phyloP scores from a whole-genome alignment of 805 yeast species.

The Ogataea glucozyma region DNA sequence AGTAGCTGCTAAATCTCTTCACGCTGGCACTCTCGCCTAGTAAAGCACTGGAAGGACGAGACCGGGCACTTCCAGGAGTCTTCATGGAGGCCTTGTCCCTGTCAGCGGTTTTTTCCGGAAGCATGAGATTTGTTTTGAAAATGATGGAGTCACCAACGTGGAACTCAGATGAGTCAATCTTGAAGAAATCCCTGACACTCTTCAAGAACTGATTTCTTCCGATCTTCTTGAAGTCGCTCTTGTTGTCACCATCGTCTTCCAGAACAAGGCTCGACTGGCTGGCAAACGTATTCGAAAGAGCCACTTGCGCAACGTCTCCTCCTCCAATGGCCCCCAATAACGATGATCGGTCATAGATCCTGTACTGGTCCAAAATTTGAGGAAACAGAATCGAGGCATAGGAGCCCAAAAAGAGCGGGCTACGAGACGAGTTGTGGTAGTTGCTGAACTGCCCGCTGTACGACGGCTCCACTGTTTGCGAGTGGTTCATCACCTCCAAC shows the following conservation, averaged over 20 bases:
- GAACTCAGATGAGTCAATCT: slow-evolving; percentile 58
- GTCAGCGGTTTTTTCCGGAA: background rate
- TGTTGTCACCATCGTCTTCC: slow-evolving; percentile 8
- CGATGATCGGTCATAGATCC: slow-evolving; percentile 53
- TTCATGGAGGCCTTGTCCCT: slow-evolving; percentile 1
- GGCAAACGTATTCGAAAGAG: slow-evolving; percentile 19
- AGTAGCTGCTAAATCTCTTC: slow-evolving; percentile 37
- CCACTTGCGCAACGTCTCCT: slow-evolving; percentile 25
- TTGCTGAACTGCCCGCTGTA: slow-evolving; percentile 44
- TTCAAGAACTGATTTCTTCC: slow-evolving; percentile 52
- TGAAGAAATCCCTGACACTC: slow-evolving; percentile 62
- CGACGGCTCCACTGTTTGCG: slow-evolving; percentile 66
- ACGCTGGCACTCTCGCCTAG: slow-evolving; percentile 33
- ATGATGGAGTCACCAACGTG: slow-evolving; percentile 56
- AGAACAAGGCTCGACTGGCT: slow-evolving; percentile 17
- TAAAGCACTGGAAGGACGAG: slow-evolving; percentile 37
- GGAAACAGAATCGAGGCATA: slow-evolving; percentile 67
- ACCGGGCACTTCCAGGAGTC: slow-evolving; percentile 16
- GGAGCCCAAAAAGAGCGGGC: slow-evolving; percentile 62
- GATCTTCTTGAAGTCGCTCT: slow-evolving; percentile 11
- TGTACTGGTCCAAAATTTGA: slow-evolving; percentile 53
- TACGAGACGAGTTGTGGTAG: slow-evolving; percentile 46
- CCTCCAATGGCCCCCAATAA: slow-evolving; percentile 57
- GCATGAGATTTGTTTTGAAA: slow-evolving; percentile 52
- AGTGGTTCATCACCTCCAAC: slow-evolving; percentile 59